Evolutionary conservation across 768 basidiomycete genomes (phyloP), one percentile per base, ranked within the genome.

Genomic region (Mycena pura): DNA sequence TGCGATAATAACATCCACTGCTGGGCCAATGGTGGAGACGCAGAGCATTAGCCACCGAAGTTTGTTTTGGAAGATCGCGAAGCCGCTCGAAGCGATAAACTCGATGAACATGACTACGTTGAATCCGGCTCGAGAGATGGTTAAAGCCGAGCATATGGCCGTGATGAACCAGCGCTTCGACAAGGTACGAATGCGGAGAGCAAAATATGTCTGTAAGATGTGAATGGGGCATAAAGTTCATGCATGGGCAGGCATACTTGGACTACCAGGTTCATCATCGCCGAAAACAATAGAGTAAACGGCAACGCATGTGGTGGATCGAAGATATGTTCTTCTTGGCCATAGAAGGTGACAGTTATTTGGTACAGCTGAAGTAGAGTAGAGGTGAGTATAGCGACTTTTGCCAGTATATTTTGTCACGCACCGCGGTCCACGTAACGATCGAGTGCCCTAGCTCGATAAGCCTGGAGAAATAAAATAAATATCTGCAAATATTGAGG

Each of bases 311-410:
- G 53, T n/a, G 53, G 53, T 5, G 53, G 53, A 19, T 55, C 21
- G 22, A 44, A 11, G 19, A 55, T 5, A 31, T 55, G 53, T 5
- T 22, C 25, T 13, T 43, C n/a, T 11, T 55, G 41, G 17, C 53
- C 39, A 19, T 44, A 55, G 53, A 44, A 55, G 24, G 53, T 55
- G n/a, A 55, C 53, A 15, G n/a, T 44, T 3, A 55, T 31, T 9
- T 11, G 19, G 19, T 55, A 55, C 5, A 55, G 17, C 53, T 55
- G 27, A 5, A 29, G n/a, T 24, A 7, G n/a, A n/a, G 13, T 39
- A 31, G 11, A 31, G 1, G 22, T 13, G 24, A 17, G 14, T 17
- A 48, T 32, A 3, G n/a, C n/a, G n/a, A n/a, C n/a, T n/a, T n/a
- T n/a, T n/a, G n/a, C n/a, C 10, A 21, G 25, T 22, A 34, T n/a